These are phyloP conservation scores for Lentinula raphanica DNA, from an alignment of 768 basidiomycete genomes.

Conservation along the genomic window DNA sequence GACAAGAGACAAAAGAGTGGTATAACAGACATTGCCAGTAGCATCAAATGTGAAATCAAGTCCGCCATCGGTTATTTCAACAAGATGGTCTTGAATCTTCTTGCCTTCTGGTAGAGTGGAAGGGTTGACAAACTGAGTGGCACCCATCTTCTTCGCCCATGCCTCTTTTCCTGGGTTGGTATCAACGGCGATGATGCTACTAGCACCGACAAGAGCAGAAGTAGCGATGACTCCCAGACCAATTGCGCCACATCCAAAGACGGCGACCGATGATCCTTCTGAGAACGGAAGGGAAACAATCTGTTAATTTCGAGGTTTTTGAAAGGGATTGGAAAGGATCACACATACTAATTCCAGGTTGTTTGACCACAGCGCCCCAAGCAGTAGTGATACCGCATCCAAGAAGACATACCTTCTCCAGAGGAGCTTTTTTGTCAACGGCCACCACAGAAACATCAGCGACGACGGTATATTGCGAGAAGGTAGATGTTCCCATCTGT, in stretches of 20 bases:
- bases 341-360: conserved; percentile 72
- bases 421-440: conserved; percentile 77
- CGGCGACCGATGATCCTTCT: conserved; percentile 86
- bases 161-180: conserved; percentile 79
- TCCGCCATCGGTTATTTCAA: conserved; percentile 94
- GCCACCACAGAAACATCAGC: conserved; percentile 95
- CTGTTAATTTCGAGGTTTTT: too few relatives aligned
- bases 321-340: not conserved
- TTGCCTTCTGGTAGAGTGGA: conserved; percentile 64
- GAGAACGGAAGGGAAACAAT: conserved; percentile 9
- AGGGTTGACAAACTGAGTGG: conserved; percentile 93
- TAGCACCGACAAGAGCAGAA: conserved; percentile 69
- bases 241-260: conserved; percentile 96
- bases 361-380: conserved; percentile 93
- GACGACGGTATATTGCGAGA: conserved; percentile 99
- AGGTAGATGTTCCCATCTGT: conserved; percentile 98
- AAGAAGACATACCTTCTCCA: conserved; percentile 95
- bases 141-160: conserved; percentile 92
- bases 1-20: conserved; percentile 29
- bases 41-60: conserved; percentile 96
- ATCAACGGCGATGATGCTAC: conserved; percentile 89
- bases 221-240: conserved; percentile 91
- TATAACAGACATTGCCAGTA: conserved; percentile 71
- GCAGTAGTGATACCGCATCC: conserved; percentile 98
- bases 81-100: conserved; percentile 82